Evolutionary conservation across 805 yeast species (phyloP), one percentile per base, ranked within the genome.

Genomic region (Pichia nakasei): DNA sequence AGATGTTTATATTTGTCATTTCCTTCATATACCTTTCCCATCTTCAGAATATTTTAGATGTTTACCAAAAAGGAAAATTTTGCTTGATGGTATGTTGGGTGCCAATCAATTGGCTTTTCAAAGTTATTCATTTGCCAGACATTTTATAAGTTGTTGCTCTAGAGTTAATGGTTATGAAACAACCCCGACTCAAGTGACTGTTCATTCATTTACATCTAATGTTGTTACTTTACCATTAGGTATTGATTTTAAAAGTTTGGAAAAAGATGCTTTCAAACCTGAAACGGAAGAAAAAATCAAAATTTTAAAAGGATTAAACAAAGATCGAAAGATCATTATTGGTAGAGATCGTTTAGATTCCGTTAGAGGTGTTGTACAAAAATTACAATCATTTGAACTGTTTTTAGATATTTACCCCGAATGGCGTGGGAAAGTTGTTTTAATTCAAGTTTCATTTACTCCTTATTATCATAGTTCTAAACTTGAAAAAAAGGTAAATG

Each of bases 261-360:
- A 84, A 50, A 66, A 68, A 36, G 91, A 84, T 51, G 78, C 82
- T 17, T 75, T 75, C 48, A 60, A 65, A 1, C 50, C 56, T 6
- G 61, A 63, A 26, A 74, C 83, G 38, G 83, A 78, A 48, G 74
- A 70, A 22, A 83, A 85, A 58, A 81, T 85, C 11, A 48, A 67
- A 20, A 79, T 85, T 3, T 75, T 93, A 47, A 72, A 75, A 49
- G 73, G 75, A 46, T 65, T 82, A 32, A 82, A 82, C 55, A 70
- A 68, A 22, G 80, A 72, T 46, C 76, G 80, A 54, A 85, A 82
- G 60, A 78, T 93, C 51, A 85, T 93, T 52, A 83, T 93, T 35
- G 98, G 98, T 26, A 78, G 98, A 60, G 99, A 93, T 60, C 69
- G 97, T 48, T 73, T 93, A 48, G 97, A 93, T 60, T 67, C 82